Percentiles rank a stretch among this genome's conserved stretches.
Evolutionary conservation across 169 alveolate genomes (phyloP).

Genomic region (Plasmodium adleri): DNA sequence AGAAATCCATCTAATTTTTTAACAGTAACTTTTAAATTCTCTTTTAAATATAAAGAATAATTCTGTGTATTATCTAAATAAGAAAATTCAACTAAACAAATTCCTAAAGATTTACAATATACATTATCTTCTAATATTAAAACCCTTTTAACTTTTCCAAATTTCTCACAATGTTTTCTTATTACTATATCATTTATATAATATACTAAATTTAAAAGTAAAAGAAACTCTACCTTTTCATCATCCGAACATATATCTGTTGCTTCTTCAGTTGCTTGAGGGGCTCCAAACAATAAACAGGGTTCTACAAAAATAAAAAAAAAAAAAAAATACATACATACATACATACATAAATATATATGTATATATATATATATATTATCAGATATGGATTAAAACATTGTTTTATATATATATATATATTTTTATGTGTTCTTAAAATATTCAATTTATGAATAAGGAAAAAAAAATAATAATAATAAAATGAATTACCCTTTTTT

Average conservation of each 20-base stretch:
- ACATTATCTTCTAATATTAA: conserved; percentile 66
- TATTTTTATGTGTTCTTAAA: conserved; percentile 26
- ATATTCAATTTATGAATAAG: conserved; percentile 25
- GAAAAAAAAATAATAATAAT: neutral
- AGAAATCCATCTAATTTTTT: conserved; percentile 11
- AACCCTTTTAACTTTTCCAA: conserved; percentile 75
- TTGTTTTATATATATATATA: neutral
- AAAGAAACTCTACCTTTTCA: conserved; percentile 13
- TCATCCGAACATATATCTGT: conserved; percentile 12
- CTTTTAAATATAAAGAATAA: conserved; percentile 54
- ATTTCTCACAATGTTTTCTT: conserved; percentile 40
- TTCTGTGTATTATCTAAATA: conserved; percentile 48
- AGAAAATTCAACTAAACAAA: conserved; percentile 65
- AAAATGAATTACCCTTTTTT: conserved; percentile 38
- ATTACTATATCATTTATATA: conserved; percentile 61
- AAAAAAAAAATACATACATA: neutral
- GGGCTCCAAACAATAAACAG: conserved; percentile 64
- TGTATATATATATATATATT: neutral
- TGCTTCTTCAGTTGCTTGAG: conserved; percentile 45
- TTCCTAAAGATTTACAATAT: conserved; percentile 61
- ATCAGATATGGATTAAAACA: no score
- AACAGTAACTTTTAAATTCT: conserved; percentile 53
- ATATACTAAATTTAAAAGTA: conserved; percentile 46
- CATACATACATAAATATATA: neutral
- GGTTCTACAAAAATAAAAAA: conserved; percentile 27